Evolutionary conservation across 164 flowering plant species (phyloP), one percentile per base, ranked within the genome.

Genomic region (Chloranthus sessilifolius): DNA sequence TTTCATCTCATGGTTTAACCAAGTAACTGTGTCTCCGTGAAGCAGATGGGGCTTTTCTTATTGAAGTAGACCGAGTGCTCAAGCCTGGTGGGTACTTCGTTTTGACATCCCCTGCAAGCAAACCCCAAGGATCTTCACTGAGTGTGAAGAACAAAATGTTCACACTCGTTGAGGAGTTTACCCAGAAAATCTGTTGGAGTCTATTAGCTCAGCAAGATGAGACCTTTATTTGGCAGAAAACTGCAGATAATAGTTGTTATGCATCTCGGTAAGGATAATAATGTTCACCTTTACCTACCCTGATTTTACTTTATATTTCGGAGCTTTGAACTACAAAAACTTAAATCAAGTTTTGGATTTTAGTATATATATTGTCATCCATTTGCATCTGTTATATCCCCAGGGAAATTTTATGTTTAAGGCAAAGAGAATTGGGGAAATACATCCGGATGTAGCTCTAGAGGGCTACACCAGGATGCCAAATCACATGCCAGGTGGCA

Each of bases 11-110:
- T n/a, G n/a, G n/a, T n/a, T n/a, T n/a, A n/a, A n/a, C n/a, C n/a
- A n/a, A n/a, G n/a, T 43, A 34, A 57, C 37, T 5, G 17, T 67
- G 55, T 22, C 47, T 56, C 22, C 40, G 7, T 72, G 14, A 54
- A 55, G 52, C 87, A 92, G 98, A 76, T 70, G 95, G 95, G 26
- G 67, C 72, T 47, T 79, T 83, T 46, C 83, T 92, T 33, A 58
- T 92, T 58, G 98, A 92, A 80, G 85, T 74, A 36, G 96, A 92
- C 62, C 85, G 96, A 28, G 52, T 92, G 26, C 84, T 92, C 27
- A 88, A 69, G 70, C 99, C 96, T 46, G 99, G 99, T 30, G 99
- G 99, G 41, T 92, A 83, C 71, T 82, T 92, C 74, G 96, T 92
- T 61, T 70, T 92, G 61, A 88, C 94, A 45, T 81, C 83, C 27